phyloP scores from a whole-genome alignment of 1,284 basidiomycete genomes.

The Cutaneotrichosporon dermatis region DNA sequence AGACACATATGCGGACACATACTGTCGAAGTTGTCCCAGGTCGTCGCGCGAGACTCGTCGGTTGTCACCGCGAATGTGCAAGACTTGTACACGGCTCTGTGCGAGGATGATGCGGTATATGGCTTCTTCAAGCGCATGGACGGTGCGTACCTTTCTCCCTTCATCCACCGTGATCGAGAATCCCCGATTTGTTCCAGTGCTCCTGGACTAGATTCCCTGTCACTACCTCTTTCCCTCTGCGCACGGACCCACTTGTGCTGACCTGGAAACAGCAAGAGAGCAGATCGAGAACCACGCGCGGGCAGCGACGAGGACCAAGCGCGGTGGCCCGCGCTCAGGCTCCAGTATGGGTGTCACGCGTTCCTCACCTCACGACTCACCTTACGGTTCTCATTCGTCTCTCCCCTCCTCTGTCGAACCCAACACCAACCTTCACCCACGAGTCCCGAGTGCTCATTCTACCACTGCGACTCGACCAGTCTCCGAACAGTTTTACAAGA shows the following conservation, averaged over 20 bases:
- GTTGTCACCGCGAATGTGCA: slow-evolving; percentile 63
- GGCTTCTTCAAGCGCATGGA: slow-evolving; percentile 78
- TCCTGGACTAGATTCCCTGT: too few relatives aligned
- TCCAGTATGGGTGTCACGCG: slow-evolving; percentile 1
- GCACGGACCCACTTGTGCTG: background rate
- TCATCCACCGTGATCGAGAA: background rate
- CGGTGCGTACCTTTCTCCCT: slow-evolving; percentile 52
- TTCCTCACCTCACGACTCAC: background rate
- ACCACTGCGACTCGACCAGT: slow-evolving; percentile 1
- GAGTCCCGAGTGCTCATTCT: background rate
- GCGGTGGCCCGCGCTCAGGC: background rate
- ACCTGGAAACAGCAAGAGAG: background rate
- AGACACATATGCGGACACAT: slow-evolving; percentile 62
- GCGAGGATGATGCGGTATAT: slow-evolving; percentile 80
- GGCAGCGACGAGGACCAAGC: background rate
- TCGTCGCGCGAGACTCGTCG: slow-evolving; percentile 75
- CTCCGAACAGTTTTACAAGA: slow-evolving; percentile 12
- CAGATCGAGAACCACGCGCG: slow-evolving; percentile 1
- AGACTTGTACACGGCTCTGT: slow-evolving; percentile 77
- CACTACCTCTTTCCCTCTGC: too few relatives aligned
- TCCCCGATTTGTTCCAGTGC: background rate
- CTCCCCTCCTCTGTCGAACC: background rate
- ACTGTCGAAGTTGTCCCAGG: slow-evolving; percentile 72
- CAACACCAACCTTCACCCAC: background rate
- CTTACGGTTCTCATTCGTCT: slow-evolving; percentile 1